phyloP scores from a whole-genome alignment of 2,329 filamentous ascomycete species.

The Nemania bipapillata region DNA sequence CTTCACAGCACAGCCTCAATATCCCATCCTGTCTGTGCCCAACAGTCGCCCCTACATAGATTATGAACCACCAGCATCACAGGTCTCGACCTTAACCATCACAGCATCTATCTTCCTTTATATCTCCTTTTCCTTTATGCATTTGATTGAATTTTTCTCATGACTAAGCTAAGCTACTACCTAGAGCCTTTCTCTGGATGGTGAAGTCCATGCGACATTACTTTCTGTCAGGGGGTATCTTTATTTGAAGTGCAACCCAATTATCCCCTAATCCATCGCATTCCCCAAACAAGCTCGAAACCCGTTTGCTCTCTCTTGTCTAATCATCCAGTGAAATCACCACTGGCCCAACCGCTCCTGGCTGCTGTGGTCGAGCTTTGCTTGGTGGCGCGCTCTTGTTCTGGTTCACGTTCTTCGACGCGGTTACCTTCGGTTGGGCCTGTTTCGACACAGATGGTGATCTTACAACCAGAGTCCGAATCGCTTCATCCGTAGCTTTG shows the following conservation, averaged over 20 bases:
- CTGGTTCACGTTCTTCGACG: constrained; percentile 38
- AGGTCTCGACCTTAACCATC: constrained; percentile 2
- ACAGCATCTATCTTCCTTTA: background rate
- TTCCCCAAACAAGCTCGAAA: constrained; percentile 14
- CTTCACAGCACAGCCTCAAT: constrained; percentile 24
- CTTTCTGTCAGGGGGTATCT: constrained; percentile 31
- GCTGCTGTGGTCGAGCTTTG: constrained; percentile 41
- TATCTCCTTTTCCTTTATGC: background rate
- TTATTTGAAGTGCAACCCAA: constrained; percentile 25
- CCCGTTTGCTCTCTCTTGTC: background rate
- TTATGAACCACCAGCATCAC: background rate
- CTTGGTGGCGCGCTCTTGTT: constrained; percentile 39
- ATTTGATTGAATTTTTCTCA: constrained; percentile 16
- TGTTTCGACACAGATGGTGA: constrained; percentile 47
- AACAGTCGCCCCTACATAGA: too few relatives aligned
- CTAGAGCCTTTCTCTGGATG: background rate
- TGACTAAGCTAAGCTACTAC: background rate
- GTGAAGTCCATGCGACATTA: constrained; percentile 16
- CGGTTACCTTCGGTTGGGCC: constrained; percentile 37
- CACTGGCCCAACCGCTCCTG: constrained; percentile 25
- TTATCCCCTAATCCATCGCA: constrained; percentile 17
- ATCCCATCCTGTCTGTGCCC: too few relatives aligned
- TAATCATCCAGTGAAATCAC: constrained; percentile 41
- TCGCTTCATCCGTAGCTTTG: constrained; percentile 59
- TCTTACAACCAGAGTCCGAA: constrained; percentile 53